Base-by-base conservation (phyloP, 148 eudicot genomes). In the Nepenthes mirabilis region DNA sequence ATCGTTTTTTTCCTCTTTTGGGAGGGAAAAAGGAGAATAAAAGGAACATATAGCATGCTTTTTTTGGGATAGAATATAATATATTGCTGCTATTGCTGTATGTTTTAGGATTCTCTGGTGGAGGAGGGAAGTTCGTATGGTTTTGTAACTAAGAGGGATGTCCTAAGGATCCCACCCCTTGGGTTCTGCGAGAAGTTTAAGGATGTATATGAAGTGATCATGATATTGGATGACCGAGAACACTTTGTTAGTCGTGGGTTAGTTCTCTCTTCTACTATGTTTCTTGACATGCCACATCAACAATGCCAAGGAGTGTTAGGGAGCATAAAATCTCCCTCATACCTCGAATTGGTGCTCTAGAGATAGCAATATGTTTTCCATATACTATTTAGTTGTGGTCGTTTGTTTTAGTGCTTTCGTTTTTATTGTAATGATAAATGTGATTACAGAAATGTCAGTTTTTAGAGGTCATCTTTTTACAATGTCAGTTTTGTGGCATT, bases 191-290 rank as follows among this genome's bases (percentile, higher is more conserved):
- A 86, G 77, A 82, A 68, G 66, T 93, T 93, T 67, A 78, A 75
- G 60, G 96, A 89, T 56, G 76, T 66, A 57, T 93, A 93, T 67
- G 74, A 84, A 58, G 89, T 93, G 40, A 59, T 93, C 61, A 61
- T 93, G 81, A 67, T 89, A 66, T 62, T 93, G 74, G 99, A 93
- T 68, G 73, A 86, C 43, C 83, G 95, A n/a, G 99, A 93, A 73
- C 81, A 82, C 52, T 93, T 93, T 77, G 66, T 79, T 62, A 72
- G 68, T 45, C 80, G 66, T 52, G 86, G 87, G 99, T 93, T 64
- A 73, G 91, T 70, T 60, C 34, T 61, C 69, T 58, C 47, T 49
- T 58, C 52, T 65, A 47, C 35, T 54, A 9, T 45, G 33, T 53
- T 32, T 6, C 34, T 6, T 13, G 33, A n/a, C 32, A 2, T 52